Base-by-base conservation (phyloP, 345 rosid genomes). In the Hibiscus trionum region DNA sequence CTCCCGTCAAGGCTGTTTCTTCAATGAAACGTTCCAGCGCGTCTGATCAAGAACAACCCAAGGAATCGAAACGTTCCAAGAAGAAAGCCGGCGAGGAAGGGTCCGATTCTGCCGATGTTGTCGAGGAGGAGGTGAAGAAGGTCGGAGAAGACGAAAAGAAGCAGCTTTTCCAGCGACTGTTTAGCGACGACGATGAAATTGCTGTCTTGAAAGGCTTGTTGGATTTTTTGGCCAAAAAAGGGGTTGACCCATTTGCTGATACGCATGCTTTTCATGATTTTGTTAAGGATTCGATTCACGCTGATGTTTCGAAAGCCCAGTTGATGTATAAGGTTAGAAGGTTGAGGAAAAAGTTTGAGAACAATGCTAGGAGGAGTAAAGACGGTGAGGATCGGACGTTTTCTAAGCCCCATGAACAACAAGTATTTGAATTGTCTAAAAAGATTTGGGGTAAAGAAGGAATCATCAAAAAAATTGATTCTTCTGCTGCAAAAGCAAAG, bases 341-440 rank as follows among this genome's bases (percentile, higher is more conserved):
- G 57, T n/a, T 52, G n/a, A 52, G 19, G 57, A 52, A 52, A 6
- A 52, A 52, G 19, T 52, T 52, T 42, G 73, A 64, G 49, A 71
- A 76, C 44, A 60, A 78, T 46, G 57, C 42, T 46, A 29, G 29
- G 11, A 80, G 70, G 17, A 75, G 74, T 0, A 70, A 73, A 33
- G 60, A 55, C 15, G 81, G 79, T 2, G 73, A 78, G 46, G 75
- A 61, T 1, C n/a, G 37, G 37, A 59, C 35, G 27, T 59, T 59
- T 5, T 11, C 63, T 59, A 78, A 73, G 8, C 6, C 61, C 1
- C 84, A 81, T 10, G 80, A 75, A n/a, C 82, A 78, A 21, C 42
- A 70, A 10, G 12, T 29, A 0, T 81, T 72, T n/a, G 71, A 81
- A 16, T 53, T 81, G 61, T 78, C 76, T 0, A 81, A 76, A 56